Evolutionary conservation across 2,329 filamentous ascomycete species (phyloP).

Genomic region (Ceratocystis variospora): DNA sequence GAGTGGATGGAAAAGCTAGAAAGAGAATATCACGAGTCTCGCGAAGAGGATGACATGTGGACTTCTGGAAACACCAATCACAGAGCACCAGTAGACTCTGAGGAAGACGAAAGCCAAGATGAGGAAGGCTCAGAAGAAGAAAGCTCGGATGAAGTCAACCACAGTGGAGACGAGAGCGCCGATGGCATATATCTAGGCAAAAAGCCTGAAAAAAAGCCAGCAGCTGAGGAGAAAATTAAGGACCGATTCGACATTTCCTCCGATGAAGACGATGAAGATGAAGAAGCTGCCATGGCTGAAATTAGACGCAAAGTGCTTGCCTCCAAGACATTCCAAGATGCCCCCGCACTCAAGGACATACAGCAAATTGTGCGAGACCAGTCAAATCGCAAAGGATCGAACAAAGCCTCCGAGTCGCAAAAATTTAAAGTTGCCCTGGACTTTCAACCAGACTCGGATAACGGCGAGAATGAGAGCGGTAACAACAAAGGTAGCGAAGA

Average conservation of each 20-base stretch:
- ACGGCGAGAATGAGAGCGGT: slow-evolving; percentile 28
- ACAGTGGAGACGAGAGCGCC: slow-evolving; percentile 33
- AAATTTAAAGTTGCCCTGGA: slow-evolving; percentile 38
- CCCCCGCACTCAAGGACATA: slow-evolving; percentile 32
- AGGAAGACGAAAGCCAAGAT: slow-evolving; percentile 41
- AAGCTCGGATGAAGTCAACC: slow-evolving; percentile 33
- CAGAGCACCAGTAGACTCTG: slow-evolving; percentile 36
- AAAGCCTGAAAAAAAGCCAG: slow-evolving; percentile 29
- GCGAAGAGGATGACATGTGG: slow-evolving; percentile 70
- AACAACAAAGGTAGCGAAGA: slow-evolving; percentile 31
- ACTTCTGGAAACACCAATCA: slow-evolving; percentile 80
- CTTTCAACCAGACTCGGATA: slow-evolving; percentile 56
- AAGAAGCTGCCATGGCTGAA: slow-evolving; percentile 78
- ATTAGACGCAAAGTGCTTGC: slow-evolving; percentile 79
- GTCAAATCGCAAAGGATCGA: slow-evolving; percentile 1
- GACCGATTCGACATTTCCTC: slow-evolving; percentile 69
- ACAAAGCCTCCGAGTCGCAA: slow-evolving; percentile 38
- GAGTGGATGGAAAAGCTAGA: slow-evolving; percentile 85
- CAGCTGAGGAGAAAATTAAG: slow-evolving; percentile 27
- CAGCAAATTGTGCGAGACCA: slow-evolving; percentile 23
- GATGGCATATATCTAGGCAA: slow-evolving; percentile 50
- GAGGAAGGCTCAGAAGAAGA: slow-evolving; percentile 38
- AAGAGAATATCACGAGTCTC: slow-evolving; percentile 70
- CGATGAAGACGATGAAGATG: slow-evolving; percentile 72
- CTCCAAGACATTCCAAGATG: slow-evolving; percentile 64